Base-by-base conservation (phyloP, 2,329 filamentous ascomycete genomes). In the Gaeumannomyces tritici region DNA sequence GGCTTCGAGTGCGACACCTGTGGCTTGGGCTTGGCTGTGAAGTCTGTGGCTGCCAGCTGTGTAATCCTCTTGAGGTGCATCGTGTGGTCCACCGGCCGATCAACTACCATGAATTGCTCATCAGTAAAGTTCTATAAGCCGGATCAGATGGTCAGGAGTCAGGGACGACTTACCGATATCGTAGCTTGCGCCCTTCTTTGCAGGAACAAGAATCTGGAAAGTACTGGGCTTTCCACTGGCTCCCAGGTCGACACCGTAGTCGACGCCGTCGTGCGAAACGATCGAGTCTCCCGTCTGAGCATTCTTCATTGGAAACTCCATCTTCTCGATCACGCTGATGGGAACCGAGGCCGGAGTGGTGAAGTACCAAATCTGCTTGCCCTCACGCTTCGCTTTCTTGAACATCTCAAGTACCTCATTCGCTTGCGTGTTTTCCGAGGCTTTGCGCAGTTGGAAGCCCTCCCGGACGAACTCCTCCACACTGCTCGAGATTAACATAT, bases 351-450 rank as follows among this genome's bases (percentile, higher is more conserved):
- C 82, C 2, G 89, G 89, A 4, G 88, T 86, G 12, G 87, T 90
- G 68, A 93, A 90, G 72, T 91, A 90, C 89, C 89, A 93, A 64
- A 92, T 79, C 71, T 92, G 86, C 76, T 91, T 91, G 65, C 87
- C 87, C 62, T 85, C 76, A 9, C 88, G 71, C 67, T 84, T 83
- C 62, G 81, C 80, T 63, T 83, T 77, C 68, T 77, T 81, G 68
- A 89, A 85, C 61, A 88, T 73, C 27, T 81, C 76, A 11, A 80
- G 72, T 64, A 84, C 73, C 69, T 83, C 75, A 67, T 69, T 68
- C 4, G 73, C 72, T 57, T 80, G 72, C 70, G 76, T 71, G 66
- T 74, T 68, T 66, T 76, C 74, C 4, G 60, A 70, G 27, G 78
- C 78, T 66, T 82, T 82, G 62, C 81, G 80, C 60, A 85, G 73